Evolutionary conservation across 495 filamentous ascomycete species (phyloP).

Genomic region (Viridothelium virens): DNA sequence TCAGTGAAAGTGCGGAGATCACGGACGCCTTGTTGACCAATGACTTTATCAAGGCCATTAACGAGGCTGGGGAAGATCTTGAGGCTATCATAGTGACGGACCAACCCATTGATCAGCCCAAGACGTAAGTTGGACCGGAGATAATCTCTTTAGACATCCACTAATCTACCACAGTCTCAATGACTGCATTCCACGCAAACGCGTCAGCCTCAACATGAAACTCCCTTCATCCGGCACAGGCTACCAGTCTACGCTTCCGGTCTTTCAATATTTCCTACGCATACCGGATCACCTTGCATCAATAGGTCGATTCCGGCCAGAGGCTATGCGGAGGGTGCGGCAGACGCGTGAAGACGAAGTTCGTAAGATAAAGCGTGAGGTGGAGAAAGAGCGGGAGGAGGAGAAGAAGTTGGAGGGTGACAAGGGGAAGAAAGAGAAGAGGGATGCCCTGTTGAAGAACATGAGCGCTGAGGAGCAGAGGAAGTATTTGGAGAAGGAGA

Average conservation of each 20-base stretch:
- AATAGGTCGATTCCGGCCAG: constrained; percentile 74
- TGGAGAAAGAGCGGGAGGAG: constrained; percentile 91
- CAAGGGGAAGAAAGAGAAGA: constrained; percentile 83
- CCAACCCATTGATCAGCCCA: constrained; percentile 83
- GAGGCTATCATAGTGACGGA: constrained; percentile 87
- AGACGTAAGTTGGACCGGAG: constrained; percentile 52
- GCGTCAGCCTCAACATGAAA: constrained; percentile 65
- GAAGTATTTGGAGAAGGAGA: constrained; percentile 88
- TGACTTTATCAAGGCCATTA: constrained; percentile 73
- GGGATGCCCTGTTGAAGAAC: constrained; percentile 71
- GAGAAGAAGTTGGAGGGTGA: constrained; percentile 72
- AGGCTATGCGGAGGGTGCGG: constrained; percentile 78
- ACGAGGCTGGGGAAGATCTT: constrained; percentile 69
- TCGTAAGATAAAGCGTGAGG: constrained; percentile 66
- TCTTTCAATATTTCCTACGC: constrained; percentile 79
- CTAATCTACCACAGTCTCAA: constrained; percentile 55
- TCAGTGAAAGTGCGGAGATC: constrained; percentile 93
- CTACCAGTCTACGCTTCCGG: constrained; percentile 59
- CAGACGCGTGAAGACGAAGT: constrained; percentile 73
- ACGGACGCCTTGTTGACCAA: constrained; percentile 79
- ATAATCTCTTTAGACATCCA: not conserved
- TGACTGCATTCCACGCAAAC: constrained; percentile 78
- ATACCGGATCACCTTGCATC: constrained; percentile 71
- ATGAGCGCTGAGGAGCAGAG: constrained; percentile 91
- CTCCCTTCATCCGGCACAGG: constrained; percentile 56